Percentiles rank a stretch among this genome's conserved stretches.
These are phyloP conservation scores for Neostapfia colusana DNA, from an alignment of 176 grass and related monocot genomes.

Conservation along the genomic window DNA sequence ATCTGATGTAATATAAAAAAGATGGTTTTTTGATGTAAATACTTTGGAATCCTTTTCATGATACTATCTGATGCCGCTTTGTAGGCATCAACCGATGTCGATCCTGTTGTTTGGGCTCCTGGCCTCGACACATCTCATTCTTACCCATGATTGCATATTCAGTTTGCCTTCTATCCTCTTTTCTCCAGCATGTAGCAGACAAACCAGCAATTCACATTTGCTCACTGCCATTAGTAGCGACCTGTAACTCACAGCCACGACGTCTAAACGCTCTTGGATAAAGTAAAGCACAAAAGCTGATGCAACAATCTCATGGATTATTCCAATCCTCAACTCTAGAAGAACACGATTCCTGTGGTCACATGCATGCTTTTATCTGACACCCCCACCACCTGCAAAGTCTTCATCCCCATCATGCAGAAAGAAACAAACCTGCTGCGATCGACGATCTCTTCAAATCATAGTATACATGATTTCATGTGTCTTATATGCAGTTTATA, in stretches of 20 bases:
- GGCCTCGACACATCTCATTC: neutral
- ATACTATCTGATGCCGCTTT: too few relatives aligned
- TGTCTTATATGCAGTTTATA: conserved; percentile 20
- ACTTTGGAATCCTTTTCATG: too few relatives aligned
- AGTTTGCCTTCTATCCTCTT: neutral
- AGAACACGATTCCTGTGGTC: conserved; percentile 34
- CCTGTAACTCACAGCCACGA: conserved; percentile 25
- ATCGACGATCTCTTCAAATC: conserved; percentile 48
- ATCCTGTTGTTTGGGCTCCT: too few relatives aligned
- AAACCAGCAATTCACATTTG: neutral
- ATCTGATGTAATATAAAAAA: too few relatives aligned
- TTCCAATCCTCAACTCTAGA: conserved; percentile 30
- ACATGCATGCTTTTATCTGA: conserved; percentile 32
- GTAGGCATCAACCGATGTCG: too few relatives aligned
- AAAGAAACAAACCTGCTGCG: conserved; percentile 59
- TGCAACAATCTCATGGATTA: conserved; percentile 43
- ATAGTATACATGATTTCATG: conserved; percentile 65
- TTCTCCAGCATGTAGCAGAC: conserved; percentile 7
- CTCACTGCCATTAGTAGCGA: neutral
- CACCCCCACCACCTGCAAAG: conserved; percentile 60
- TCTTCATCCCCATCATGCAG: conserved; percentile 59
- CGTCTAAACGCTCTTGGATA: conserved; percentile 10
- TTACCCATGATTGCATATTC: conserved; percentile 24
- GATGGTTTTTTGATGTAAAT: too few relatives aligned
- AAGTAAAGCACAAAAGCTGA: conserved; percentile 41